Evolutionary conservation across 1,284 basidiomycete species (phyloP).

Genomic region (Ceratobasidium sp.): DNA sequence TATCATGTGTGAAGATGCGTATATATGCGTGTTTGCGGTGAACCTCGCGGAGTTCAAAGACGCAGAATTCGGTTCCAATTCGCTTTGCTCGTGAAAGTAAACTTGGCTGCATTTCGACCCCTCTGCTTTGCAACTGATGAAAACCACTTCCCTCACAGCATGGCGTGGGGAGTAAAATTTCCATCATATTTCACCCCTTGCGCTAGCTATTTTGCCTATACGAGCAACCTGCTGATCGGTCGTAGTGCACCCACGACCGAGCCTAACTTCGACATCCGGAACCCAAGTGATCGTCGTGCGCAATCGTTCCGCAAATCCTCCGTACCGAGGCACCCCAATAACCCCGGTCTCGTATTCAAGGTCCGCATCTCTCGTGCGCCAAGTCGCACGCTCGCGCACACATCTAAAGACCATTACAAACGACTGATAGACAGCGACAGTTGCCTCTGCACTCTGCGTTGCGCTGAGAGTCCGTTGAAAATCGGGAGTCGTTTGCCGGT

Average conservation of each 20-base stretch:
- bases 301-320: conserved; percentile 1
- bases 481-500: too few relatives aligned
- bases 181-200: background rate
- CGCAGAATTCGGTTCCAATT: conserved; percentile 9
- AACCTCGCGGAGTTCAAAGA: conserved; percentile 10
- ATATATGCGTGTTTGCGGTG: conserved; percentile 22
- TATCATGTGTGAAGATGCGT: background rate
- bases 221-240: too few relatives aligned
- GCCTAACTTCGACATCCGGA: conserved; percentile 9
- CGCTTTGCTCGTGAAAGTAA: too few relatives aligned
- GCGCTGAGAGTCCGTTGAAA: too few relatives aligned
- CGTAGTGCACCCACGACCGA: background rate
- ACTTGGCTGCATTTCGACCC: too few relatives aligned
- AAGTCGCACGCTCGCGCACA: too few relatives aligned
- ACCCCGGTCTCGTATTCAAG: too few relatives aligned
- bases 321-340: too few relatives aligned
- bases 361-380: too few relatives aligned
- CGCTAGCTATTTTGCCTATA: background rate
- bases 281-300: conserved; percentile 13
- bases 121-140: conserved; percentile 4
- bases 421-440: too few relatives aligned
- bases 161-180: background rate
- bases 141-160: conserved; percentile 2
- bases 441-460: too few relatives aligned
- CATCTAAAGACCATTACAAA: too few relatives aligned